Evolutionary conservation across 305 asterid genomes (phyloP), one percentile per base, ranked within the genome.

Genomic region (Plantago lanceolata): DNA sequence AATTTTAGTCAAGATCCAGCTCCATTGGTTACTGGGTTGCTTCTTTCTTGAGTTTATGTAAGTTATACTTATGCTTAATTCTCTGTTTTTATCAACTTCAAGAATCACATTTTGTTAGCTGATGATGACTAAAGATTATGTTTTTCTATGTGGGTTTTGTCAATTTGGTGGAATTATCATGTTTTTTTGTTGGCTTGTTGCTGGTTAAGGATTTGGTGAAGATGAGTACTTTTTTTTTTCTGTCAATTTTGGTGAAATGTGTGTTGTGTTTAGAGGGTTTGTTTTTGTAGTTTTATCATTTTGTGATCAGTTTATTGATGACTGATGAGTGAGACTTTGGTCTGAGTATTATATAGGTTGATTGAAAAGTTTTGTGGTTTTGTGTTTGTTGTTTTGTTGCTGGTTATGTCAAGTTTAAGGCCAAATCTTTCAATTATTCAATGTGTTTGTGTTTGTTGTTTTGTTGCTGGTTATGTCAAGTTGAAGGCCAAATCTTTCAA

Each of bases 371-470:
- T n/a, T n/a, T n/a, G n/a, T n/a, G n/a, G n/a, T n/a, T n/a, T 54
- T 33, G 40, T 33, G 11, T 33, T 33, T 33, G 69, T 75, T 71
- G 40, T 66, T 60, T 35, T 55, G 14, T 64, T 44, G 40, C 40
- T 33, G 40, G 7, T 33, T 33, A 33, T 33, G 37, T 33, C 8
- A 33, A 33, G 35, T 33, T 33, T 24, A 24, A 33, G 9, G 40
- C 6, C 0, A 33, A 33, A 33, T 33, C 8, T 33, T 6, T 33
- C 11, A 1, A 6, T 6, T 5, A 33, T 8, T 33, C 40, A 33
- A 33, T 6, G 40, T 50, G 21, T 18, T 19, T 50, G n/a, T 59
- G 49, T 49, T 20, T 40, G 51, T 28, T 71, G 40, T 66, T 60
- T 35, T 55, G 14, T 64, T 44, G 40, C 40, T 33, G 40, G 7